Evolutionary conservation across 1,139 yeast genomes (phyloP).

Genomic region (Lodderomyces jiufengensis): DNA sequence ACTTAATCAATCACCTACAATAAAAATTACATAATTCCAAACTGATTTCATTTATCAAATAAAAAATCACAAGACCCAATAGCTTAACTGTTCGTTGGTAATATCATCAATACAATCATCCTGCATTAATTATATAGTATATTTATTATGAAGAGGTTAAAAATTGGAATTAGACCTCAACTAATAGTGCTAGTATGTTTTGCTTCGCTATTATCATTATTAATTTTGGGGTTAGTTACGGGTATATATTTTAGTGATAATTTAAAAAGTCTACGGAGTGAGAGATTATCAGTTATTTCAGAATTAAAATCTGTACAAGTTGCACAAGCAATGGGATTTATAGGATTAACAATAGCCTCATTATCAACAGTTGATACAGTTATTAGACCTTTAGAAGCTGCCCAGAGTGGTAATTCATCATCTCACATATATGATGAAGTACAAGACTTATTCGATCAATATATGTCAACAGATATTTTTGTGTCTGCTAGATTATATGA

Average conservation of each 20-base stretch:
- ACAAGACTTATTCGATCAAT: constrained; percentile 3
- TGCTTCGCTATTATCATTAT: constrained; percentile 71
- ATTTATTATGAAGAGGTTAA: too few relatives aligned
- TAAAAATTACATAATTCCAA: too few relatives aligned
- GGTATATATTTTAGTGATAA: constrained; percentile 74
- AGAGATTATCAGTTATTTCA: constrained; percentile 71
- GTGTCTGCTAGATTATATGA: constrained; percentile 6
- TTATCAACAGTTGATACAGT: constrained; percentile 6
- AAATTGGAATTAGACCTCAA: constrained; percentile 62
- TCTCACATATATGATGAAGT: constrained; percentile 1
- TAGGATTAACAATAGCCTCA: constrained; percentile 6
- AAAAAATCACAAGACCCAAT: too few relatives aligned
- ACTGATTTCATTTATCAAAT: too few relatives aligned
- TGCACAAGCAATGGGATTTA: constrained; percentile 38
- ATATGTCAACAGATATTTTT: constrained; percentile 4
- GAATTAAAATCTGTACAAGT: constrained; percentile 78
- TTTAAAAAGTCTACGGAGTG: constrained; percentile 60
- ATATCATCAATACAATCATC: too few relatives aligned
- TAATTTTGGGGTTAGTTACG: constrained; percentile 72
- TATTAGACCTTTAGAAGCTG: constrained; percentile 4
- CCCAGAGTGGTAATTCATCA: constrained; percentile 5
- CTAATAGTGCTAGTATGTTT: constrained; percentile 74
- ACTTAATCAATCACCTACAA: too few relatives aligned
- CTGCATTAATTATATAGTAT: too few relatives aligned
- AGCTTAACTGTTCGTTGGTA: too few relatives aligned